Percentiles rank a stretch among this genome's conserved stretches.
Conservation (phyloP, 2,329 filamentous ascomycete species). For the Didymella arachidicola region DNA sequence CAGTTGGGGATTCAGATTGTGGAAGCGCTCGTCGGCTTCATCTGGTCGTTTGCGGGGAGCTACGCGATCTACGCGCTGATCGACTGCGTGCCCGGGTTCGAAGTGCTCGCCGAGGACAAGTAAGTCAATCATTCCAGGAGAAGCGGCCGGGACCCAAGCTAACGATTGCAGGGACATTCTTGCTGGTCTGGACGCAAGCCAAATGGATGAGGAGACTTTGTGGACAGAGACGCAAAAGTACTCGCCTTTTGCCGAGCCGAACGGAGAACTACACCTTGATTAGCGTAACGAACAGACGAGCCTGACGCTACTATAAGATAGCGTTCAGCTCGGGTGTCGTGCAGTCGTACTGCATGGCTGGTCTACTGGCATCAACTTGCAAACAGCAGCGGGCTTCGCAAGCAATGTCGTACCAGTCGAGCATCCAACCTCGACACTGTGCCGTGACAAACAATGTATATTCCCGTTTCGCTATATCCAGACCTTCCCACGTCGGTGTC, state of each 20-base stretch:
- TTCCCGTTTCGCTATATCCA: no score
- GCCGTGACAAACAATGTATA: no score
- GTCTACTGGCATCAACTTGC: no score
- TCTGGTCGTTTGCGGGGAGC: conserved; percentile 59
- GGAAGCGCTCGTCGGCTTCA: conserved; percentile 61
- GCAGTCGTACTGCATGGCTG: no score
- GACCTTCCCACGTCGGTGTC: no score
- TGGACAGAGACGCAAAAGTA: conserved; percentile 50
- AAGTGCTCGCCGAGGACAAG: conserved; percentile 62
- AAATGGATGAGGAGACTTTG: conserved; percentile 59
- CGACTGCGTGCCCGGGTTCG: conserved; percentile 61
- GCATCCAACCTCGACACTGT: no score
- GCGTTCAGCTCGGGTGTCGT: no score
- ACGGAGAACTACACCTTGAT: conserved; percentile 41
- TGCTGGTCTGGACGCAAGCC: conserved; percentile 59
- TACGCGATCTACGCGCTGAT: conserved; percentile 60
- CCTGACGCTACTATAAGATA: no score
- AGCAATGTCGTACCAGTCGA: no score
- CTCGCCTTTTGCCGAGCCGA: conserved; percentile 44
- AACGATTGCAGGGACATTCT: conserved; percentile 53
- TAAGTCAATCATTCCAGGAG: conserved; percentile 45
- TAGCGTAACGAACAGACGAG: conserved; percentile 1
- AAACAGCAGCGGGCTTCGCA: no score
- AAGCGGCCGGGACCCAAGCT: not conserved
- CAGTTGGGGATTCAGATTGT: conserved; percentile 61